Base-by-base conservation (phyloP, 208 protist genomes). In the Trypanosomatidae sp. region DNA sequence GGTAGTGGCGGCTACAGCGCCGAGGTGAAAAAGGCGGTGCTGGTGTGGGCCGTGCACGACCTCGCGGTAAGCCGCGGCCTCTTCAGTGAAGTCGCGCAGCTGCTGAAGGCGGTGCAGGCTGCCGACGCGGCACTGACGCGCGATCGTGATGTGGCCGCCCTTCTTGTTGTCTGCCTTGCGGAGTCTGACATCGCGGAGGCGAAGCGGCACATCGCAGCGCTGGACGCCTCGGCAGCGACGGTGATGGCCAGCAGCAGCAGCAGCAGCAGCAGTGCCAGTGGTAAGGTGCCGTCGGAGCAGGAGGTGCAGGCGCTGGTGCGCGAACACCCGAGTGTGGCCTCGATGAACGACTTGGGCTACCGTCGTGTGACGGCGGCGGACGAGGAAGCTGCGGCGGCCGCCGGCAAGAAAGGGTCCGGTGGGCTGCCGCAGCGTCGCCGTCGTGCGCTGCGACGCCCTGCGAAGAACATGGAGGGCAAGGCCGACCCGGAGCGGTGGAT, bases 401-500 rank as follows among this genome's bases (percentile, higher is more conserved):
- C n/a, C n/a, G n/a, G n/a, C n/a, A n/a, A n/a, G n/a, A n/a, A n/a
- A n/a, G n/a, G n/a, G n/a, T n/a, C n/a, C n/a, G 53, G 64, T 53
- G 75, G 75, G 10, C 66, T 75, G 43, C n/a, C 70, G 17, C 69
- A 62, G 3, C 86, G 85, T 36, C 86, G 83, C 30, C 74, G 73
- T 19, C 78, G 85, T 33, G 49, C 79, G 43, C 53, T 85, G 80
- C 85, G 85, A 6, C 85, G 82, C 2, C 91, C 88, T 22, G 84
- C 91, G 50, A 93, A 87, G 75, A 91, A 85, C 69, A 86, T 80
- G 73, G 88, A 92, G 22, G 79, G 83, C 62, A 86, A 84, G 52
- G 71, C 89, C n/a, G 90, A 96, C 69, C 92, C 89, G 22, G 89
- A 96, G 81, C 89, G 92, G 1, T 96, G 92, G 92, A 82, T 96